Evolutionary conservation across 768 basidiomycete species (phyloP).

Genomic region (Pseudohyphozyma bogoriensis): DNA sequence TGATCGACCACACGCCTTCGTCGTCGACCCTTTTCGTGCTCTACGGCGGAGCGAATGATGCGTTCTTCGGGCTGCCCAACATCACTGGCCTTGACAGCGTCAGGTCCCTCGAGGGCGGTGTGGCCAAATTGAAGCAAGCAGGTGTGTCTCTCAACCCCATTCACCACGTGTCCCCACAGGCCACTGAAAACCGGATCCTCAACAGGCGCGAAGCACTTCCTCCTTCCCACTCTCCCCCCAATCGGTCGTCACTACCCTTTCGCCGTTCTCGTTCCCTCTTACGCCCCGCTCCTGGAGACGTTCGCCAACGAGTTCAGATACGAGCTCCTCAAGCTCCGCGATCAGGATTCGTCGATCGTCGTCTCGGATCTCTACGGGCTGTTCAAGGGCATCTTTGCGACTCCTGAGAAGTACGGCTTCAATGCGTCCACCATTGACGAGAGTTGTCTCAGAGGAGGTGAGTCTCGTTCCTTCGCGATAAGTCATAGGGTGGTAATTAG

Average conservation of each 20-base stretch:
- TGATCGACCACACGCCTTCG: neutral
- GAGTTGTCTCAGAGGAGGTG: constrained; percentile 1
- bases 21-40: constrained; percentile 2
- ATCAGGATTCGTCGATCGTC: neutral
- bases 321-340: neutral
- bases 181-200: neutral
- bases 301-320: neutral
- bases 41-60: constrained; percentile 11
- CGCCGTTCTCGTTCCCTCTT: neutral
- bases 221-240: constrained; percentile 1
- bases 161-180: neutral
- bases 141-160: neutral
- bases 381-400: neutral
- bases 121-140: neutral
- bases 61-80: neutral
- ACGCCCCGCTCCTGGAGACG: neutral
- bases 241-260: constrained; percentile 6
- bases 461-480: neutral
- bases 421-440: neutral
- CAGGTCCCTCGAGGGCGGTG: neutral
- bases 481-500: neutral
- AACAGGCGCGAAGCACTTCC: constrained; percentile 5
- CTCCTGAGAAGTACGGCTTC: neutral
- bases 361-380: constrained; percentile 4
- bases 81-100: neutral